These are phyloP conservation scores for Mediolabrus comicus DNA, from an alignment of 108 stramenopile species.

Conservation along the genomic window DNA sequence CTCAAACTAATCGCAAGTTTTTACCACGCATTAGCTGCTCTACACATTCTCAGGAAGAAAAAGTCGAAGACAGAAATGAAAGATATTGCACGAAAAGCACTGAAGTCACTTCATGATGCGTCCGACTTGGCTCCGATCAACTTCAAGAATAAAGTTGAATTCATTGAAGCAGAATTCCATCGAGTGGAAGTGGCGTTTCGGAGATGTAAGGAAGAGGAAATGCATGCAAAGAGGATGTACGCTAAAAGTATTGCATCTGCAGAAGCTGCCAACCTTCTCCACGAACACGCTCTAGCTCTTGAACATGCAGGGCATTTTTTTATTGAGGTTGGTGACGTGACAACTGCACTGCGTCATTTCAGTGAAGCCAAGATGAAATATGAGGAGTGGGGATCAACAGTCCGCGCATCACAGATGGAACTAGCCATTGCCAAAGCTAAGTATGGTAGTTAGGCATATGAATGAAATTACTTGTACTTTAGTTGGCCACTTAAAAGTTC, in stretches of 20 bases:
- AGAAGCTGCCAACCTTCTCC: not conserved
- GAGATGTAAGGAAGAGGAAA: not conserved
- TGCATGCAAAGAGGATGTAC: slow-evolving; percentile 8
- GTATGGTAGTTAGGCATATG: not conserved
- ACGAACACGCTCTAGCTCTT: slow-evolving; percentile 6
- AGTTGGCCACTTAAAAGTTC: slow-evolving; percentile 33
- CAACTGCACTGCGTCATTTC: not conserved
- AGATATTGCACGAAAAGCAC: not conserved
- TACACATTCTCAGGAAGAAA: not conserved
- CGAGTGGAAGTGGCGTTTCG: not conserved
- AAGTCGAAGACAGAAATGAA: not conserved
- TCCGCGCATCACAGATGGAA: not conserved
- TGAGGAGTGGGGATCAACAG: not conserved
- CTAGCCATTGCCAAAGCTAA: not conserved
- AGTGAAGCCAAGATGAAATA: not conserved
- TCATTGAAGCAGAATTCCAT: slow-evolving; percentile 5
- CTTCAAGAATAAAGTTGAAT: slow-evolving; percentile 3
- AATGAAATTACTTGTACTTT: not conserved
- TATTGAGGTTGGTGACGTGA: not conserved
- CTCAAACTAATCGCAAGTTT: not conserved
- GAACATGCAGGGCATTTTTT: not conserved
- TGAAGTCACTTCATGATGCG: not conserved
- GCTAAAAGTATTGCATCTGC: not conserved
- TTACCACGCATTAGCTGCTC: not conserved
- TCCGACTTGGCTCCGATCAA: not conserved